Conservation (phyloP, 306 rosid species). For the Albizia julibrissin region DNA sequence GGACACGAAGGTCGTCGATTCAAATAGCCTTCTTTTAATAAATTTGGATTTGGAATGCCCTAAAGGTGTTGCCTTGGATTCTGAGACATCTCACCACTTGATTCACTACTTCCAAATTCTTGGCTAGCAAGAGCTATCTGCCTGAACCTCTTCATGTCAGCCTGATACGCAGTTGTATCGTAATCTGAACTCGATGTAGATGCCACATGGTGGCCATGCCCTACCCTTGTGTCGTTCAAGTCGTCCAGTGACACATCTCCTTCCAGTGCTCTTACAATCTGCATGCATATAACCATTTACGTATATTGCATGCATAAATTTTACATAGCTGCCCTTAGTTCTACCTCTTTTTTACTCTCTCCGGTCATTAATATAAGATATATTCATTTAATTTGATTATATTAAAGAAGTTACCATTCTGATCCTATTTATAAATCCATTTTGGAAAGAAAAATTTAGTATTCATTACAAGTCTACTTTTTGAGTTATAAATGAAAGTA, state of each 20-base stretch:
- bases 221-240: slow-evolving; percentile 56
- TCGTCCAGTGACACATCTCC: slow-evolving; percentile 81
- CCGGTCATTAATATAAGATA: no score
- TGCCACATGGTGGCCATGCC: slow-evolving; percentile 21
- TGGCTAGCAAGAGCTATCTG: slow-evolving; percentile 49
- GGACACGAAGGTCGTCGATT: background rate
- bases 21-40: background rate
- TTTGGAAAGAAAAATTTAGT: no score
- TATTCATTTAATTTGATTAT: no score
- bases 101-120: slow-evolving; percentile 52
- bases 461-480: no score
- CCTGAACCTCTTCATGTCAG: slow-evolving; percentile 71
- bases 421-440: no score
- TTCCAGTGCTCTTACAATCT: slow-evolving; percentile 88
- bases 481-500: no score
- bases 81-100: slow-evolving; percentile 39
- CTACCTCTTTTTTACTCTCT: background rate
- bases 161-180: slow-evolving; percentile 55
- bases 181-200: slow-evolving; percentile 54
- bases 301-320: background rate
- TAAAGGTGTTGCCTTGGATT: background rate
- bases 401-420: no score
- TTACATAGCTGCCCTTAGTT: background rate
- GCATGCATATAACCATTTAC: background rate
- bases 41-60: background rate